phyloP scores from a whole-genome alignment of 2,329 filamentous ascomycete genomes.

The Nemania abortiva region DNA sequence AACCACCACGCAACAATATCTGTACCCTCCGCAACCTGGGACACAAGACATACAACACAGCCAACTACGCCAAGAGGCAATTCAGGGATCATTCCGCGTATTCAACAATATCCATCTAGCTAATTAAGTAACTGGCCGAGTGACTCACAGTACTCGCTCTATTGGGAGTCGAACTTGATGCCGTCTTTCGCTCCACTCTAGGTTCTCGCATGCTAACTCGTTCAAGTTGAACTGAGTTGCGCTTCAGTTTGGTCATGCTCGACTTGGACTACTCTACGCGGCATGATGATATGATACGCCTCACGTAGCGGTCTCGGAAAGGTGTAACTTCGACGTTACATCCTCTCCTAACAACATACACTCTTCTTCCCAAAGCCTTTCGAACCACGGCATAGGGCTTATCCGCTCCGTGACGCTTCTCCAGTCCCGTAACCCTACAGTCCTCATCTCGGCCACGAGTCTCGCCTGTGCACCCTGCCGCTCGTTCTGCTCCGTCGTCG shows the following conservation, averaged over 20 bases:
- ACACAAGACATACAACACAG: slow-evolving; percentile 1
- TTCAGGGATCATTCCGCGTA: not conserved
- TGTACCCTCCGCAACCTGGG: not conserved
- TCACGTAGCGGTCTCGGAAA: slow-evolving; percentile 29
- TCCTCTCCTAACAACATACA: slow-evolving; percentile 35
- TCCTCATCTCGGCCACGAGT: slow-evolving; percentile 36
- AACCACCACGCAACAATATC: slow-evolving; percentile 5
- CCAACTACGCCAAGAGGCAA: not conserved
- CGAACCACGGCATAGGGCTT: slow-evolving; percentile 38
- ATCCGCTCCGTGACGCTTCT: slow-evolving; percentile 31
- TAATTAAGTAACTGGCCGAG: slow-evolving; percentile 2
- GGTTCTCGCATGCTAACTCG: slow-evolving; percentile 8
- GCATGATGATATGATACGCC: slow-evolving; percentile 27
- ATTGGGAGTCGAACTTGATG: slow-evolving; percentile 15
- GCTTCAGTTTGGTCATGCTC: slow-evolving; percentile 25
- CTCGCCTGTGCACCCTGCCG: slow-evolving; percentile 26
- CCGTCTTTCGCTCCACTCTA: slow-evolving; percentile 7
- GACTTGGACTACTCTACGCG: slow-evolving; percentile 29
- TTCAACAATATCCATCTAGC: not conserved
- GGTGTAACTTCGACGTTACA: slow-evolving; percentile 33
- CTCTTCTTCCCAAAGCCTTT: slow-evolving; percentile 37
- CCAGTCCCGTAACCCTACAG: slow-evolving; percentile 31
- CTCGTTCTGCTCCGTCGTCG: slow-evolving; percentile 27
- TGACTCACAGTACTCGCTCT: slow-evolving; percentile 7
- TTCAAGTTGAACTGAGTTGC: slow-evolving; percentile 16